Conservation (phyloP, 495 filamentous ascomycete genomes). For the Pseudoneurospora amorphoporcata region DNA sequence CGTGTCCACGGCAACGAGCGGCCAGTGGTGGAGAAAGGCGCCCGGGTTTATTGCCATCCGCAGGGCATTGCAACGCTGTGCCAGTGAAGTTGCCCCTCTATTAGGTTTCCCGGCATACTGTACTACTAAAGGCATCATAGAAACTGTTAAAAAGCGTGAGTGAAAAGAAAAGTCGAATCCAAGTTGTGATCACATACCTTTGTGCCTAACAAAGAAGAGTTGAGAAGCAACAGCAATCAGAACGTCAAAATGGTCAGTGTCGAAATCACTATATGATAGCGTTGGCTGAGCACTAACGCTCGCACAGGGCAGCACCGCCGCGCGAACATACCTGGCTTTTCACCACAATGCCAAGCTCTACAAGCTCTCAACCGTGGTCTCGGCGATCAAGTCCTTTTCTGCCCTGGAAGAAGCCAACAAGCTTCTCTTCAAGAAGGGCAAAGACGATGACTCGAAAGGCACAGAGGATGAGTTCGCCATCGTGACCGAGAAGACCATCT, state of each 20-base stretch:
- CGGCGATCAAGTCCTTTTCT: constrained; percentile 34
- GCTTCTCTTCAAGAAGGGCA: constrained; percentile 39
- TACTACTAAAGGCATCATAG: background rate
- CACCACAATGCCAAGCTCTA: constrained; percentile 44
- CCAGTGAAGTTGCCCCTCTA: background rate
- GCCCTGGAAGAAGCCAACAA: constrained; percentile 35
- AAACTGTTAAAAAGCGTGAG: background rate
- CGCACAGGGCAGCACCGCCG: constrained; percentile 8
- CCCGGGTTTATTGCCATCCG: background rate
- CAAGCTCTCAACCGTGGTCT: constrained; percentile 32
- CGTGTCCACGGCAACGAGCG: background rate
- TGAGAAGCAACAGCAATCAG: background rate
- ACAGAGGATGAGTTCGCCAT: constrained; percentile 32
- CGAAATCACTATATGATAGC: background rate
- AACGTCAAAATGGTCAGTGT: background rate
- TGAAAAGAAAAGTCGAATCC: background rate
- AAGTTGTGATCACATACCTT: background rate
- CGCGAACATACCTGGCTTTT: constrained; percentile 41
- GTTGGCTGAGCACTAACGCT: background rate
- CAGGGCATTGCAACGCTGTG: background rate
- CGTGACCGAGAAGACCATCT: constrained; percentile 52
- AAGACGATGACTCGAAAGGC: constrained; percentile 18
- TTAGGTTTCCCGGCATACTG: background rate
- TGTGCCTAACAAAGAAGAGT: background rate
- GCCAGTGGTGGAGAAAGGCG: background rate